Conservation (phyloP, 2,329 filamentous ascomycete genomes). For the Ophiostoma tasmaniense region DNA sequence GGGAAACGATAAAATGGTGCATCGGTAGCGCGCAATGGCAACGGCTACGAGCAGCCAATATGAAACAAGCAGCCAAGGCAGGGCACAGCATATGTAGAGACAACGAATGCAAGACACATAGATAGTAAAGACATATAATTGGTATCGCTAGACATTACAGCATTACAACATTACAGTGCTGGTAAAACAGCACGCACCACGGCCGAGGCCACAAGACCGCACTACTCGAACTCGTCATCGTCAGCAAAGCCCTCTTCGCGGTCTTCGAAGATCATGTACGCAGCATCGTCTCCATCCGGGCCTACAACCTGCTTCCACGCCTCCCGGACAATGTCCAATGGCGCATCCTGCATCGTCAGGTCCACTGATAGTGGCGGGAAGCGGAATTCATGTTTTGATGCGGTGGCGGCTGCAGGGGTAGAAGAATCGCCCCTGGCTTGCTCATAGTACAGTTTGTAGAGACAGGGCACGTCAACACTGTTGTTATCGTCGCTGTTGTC, state of each 20-base stretch:
- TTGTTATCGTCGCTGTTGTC: constrained; percentile 8
- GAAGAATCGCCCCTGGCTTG: constrained; percentile 31
- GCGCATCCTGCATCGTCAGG: constrained; percentile 64
- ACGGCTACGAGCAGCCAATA: neutral
- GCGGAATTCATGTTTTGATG: constrained; percentile 32
- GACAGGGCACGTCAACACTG: constrained; percentile 20
- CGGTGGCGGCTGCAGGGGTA: neutral
- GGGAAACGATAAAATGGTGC: neutral
- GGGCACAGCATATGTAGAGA: neutral
- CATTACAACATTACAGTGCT: neutral
- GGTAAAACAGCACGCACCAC: neutral
- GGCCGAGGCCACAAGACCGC: neutral
- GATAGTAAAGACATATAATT: neutral
- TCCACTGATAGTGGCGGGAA: constrained; percentile 55
- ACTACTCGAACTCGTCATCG: constrained; percentile 15
- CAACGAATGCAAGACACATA: neutral
- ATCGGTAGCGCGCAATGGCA: neutral
- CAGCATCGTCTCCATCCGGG: constrained; percentile 30
- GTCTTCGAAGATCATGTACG: constrained; percentile 74
- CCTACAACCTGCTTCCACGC: constrained; percentile 61
- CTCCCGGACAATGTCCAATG: constrained; percentile 56
- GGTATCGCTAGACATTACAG: neutral
- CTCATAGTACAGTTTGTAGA: constrained; percentile 50
- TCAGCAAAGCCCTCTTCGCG: constrained; percentile 57
- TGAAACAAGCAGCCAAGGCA: neutral